Conservation (phyloP, 2,329 filamentous ascomycete species). For the Calonectria naviculata region DNA sequence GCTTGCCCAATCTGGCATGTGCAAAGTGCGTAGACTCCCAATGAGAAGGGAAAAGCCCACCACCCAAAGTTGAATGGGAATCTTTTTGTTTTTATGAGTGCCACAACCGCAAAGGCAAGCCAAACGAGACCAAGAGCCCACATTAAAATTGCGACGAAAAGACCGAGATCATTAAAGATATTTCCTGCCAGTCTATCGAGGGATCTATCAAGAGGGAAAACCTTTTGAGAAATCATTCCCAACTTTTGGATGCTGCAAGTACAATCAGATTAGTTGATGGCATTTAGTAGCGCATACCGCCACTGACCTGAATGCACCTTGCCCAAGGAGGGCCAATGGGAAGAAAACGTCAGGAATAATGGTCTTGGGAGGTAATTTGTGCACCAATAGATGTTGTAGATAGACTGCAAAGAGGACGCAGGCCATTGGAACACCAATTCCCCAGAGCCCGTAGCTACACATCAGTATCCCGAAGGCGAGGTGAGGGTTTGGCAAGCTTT, state of each 20-base stretch:
- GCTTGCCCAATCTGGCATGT: slow-evolving; percentile 45
- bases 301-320: slow-evolving; percentile 68
- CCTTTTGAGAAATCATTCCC: slow-evolving; percentile 50
- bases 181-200: slow-evolving; percentile 59
- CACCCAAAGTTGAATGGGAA: slow-evolving; percentile 52
- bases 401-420: slow-evolving; percentile 69
- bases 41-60: slow-evolving; percentile 53
- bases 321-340: slow-evolving; percentile 70
- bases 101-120: slow-evolving; percentile 46
- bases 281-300: slow-evolving; percentile 8
- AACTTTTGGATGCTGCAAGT: slow-evolving; percentile 32
- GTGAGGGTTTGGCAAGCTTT: slow-evolving; percentile 58
- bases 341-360: slow-evolving; percentile 72
- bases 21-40: slow-evolving; percentile 47
- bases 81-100: slow-evolving; percentile 36
- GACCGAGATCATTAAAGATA: slow-evolving; percentile 65
- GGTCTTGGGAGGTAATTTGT: slow-evolving; percentile 69
- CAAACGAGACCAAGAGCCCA: slow-evolving; percentile 49
- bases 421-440: slow-evolving; percentile 63
- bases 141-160: slow-evolving; percentile 47
- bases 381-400: slow-evolving; percentile 69
- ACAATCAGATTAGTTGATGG: background rate
- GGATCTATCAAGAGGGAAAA: slow-evolving; percentile 43
- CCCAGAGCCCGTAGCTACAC: slow-evolving; percentile 70
- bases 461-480: slow-evolving; percentile 67